Conservation (phyloP, 257 asterid species). For the Striga asiatica region DNA sequence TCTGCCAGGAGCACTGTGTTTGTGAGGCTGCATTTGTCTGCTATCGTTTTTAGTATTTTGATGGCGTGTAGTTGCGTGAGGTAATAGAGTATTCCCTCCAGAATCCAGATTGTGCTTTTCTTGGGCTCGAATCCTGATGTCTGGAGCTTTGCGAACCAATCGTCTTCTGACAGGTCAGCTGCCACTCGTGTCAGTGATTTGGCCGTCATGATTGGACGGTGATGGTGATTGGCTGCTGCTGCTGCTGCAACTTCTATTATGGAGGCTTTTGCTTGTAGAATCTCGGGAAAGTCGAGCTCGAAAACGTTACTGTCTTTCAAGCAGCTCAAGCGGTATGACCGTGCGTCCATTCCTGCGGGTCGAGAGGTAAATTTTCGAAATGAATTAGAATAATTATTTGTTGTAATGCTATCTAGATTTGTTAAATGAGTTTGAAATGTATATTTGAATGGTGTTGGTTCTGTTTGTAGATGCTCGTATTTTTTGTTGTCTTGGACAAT, state of each 20-base stretch:
- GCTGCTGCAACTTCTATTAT: slow-evolving; percentile 67
- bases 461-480: no score
- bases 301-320: slow-evolving; percentile 65
- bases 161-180: slow-evolving; percentile 74
- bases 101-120: slow-evolving; percentile 68
- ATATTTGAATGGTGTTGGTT: no score
- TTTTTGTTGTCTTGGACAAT: no score
- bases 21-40: slow-evolving; percentile 49
- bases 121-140: slow-evolving; percentile 61
- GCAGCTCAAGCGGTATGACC: slow-evolving; percentile 82
- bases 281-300: slow-evolving; percentile 88
- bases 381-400: no score
- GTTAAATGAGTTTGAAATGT: no score
- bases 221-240: slow-evolving; percentile 50
- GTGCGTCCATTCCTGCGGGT: slow-evolving; percentile 89
- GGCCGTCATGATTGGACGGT: slow-evolving; percentile 50
- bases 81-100: slow-evolving; percentile 87
- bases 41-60: slow-evolving; percentile 58
- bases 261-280: slow-evolving; percentile 56
- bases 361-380: no score
- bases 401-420: no score
- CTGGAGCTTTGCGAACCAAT: slow-evolving; percentile 88
- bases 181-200: slow-evolving; percentile 77
- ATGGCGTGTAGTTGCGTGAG: slow-evolving; percentile 64
- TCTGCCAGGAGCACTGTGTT: slow-evolving; percentile 81